phyloP scores from a whole-genome alignment of 2,329 filamentous ascomycete species.

The Teratosphaeria nubilosa region DNA sequence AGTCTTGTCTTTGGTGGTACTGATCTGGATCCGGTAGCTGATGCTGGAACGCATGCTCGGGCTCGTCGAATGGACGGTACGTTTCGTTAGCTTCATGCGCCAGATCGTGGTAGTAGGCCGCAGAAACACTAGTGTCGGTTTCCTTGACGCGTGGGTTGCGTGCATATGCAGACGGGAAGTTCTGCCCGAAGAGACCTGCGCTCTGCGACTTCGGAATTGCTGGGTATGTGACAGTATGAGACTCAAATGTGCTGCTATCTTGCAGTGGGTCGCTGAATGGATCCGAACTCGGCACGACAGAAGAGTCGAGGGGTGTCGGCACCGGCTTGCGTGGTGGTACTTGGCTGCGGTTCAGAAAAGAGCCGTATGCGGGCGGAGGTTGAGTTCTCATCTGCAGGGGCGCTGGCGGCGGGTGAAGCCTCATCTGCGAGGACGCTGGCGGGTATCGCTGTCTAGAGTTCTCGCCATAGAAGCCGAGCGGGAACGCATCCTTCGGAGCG shows the following conservation, averaged over 20 bases:
- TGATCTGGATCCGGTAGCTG: background rate
- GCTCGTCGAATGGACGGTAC: slow-evolving; percentile 2
- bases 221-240: slow-evolving; percentile 1
- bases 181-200: slow-evolving; percentile 5
- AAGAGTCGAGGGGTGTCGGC: slow-evolving; percentile 1
- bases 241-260: background rate
- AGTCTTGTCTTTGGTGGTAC: background rate
- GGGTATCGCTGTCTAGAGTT: slow-evolving; percentile 12
- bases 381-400: background rate
- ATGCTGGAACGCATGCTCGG: background rate
- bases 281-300: background rate
- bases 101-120: slow-evolving; percentile 1
- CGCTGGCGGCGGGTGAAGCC: background rate
- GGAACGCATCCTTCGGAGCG: slow-evolving; percentile 8
- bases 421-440: background rate
- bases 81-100: slow-evolving; percentile 2
- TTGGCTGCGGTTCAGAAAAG: slow-evolving; percentile 1
- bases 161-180: slow-evolving; percentile 4
- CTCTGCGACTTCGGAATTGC: slow-evolving; percentile 5
- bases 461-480: slow-evolving; percentile 14
- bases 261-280: background rate
- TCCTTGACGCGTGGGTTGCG: slow-evolving; percentile 3
- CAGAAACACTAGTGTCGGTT: slow-evolving; percentile 2
- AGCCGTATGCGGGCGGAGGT: slow-evolving; percentile 1
- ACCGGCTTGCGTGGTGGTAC: slow-evolving; percentile 7